These are phyloP conservation scores for Claviceps lovelessii DNA, from an alignment of 2,329 filamentous ascomycete genomes.

Conservation along the genomic window DNA sequence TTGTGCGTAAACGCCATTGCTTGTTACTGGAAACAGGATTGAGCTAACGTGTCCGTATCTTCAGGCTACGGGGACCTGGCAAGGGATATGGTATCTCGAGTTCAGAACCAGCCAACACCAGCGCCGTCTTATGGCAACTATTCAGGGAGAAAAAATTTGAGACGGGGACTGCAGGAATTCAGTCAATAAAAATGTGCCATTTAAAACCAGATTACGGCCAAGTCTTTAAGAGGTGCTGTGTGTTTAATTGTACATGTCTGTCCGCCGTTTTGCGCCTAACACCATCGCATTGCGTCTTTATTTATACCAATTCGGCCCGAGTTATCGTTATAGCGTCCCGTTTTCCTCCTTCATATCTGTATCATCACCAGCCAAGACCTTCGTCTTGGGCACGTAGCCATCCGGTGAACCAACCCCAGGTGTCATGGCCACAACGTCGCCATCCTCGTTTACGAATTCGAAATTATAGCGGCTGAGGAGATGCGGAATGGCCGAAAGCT, in stretches of 20 bases:
- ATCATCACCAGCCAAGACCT: slow-evolving; percentile 49
- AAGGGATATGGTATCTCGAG: slow-evolving; percentile 89
- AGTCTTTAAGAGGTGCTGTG: background rate
- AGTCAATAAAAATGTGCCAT: background rate
- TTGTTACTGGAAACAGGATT: background rate
- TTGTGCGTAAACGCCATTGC: slow-evolving; percentile 33
- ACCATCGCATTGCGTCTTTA: slow-evolving; percentile 15
- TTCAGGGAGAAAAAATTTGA: slow-evolving; percentile 65
- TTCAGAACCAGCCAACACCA: slow-evolving; percentile 66
- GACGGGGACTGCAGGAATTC: background rate
- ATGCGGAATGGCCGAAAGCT: slow-evolving; percentile 91
- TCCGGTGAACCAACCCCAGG: slow-evolving; percentile 51
- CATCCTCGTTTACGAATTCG: slow-evolving; percentile 89
- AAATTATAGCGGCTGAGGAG: slow-evolving; percentile 92
- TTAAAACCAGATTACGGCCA: background rate
- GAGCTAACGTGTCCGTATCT: background rate
- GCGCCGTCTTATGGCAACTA: slow-evolving; percentile 77
- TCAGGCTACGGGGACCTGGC: slow-evolving; percentile 57
- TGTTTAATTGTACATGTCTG: slow-evolving; percentile 6
- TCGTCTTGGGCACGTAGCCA: slow-evolving; percentile 47
- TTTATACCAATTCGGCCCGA: slow-evolving; percentile 12
- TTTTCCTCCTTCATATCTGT: slow-evolving; percentile 45
- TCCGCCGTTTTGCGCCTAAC: slow-evolving; percentile 19
- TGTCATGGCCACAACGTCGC: slow-evolving; percentile 71
- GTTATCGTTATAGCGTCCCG: slow-evolving; percentile 17